phyloP scores from a whole-genome alignment of 805 yeast genomes.

The Spathaspora hagerdaliae region DNA sequence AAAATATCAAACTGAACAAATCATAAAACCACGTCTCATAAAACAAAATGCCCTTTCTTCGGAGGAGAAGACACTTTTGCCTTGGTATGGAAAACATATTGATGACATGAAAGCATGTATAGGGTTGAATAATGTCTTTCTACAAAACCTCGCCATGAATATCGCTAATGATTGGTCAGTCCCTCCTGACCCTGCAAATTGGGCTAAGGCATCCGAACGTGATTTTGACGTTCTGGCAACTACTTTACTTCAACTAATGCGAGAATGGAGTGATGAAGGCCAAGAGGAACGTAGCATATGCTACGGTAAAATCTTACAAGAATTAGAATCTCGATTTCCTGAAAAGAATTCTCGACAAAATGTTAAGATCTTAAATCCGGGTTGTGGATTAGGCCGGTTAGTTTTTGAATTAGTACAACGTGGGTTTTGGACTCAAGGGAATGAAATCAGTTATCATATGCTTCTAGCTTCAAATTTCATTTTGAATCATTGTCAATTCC shows the following conservation, averaged over 20 bases:
- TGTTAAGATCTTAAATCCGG: constrained; percentile 52
- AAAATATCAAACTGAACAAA: constrained; percentile 27
- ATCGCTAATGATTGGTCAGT: constrained; percentile 53
- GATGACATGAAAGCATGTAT: constrained; percentile 40
- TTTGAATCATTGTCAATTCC: constrained; percentile 42
- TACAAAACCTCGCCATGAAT: constrained; percentile 35
- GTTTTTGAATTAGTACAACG: constrained; percentile 50
- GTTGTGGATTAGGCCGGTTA: constrained; percentile 61
- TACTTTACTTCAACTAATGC: constrained; percentile 49
- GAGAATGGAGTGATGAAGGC: constrained; percentile 65
- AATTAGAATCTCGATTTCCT: constrained; percentile 34
- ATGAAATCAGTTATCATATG: constrained; percentile 66
- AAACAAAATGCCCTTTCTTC: constrained; percentile 26
- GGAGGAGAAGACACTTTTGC: constrained; percentile 40
- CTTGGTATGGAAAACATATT: constrained; percentile 48
- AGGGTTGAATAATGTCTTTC: constrained; percentile 41
- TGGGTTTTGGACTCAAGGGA: constrained; percentile 65
- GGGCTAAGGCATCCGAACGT: constrained; percentile 37
- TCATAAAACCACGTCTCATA: constrained; percentile 28
- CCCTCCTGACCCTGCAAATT: constrained; percentile 27
- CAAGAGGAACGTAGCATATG: constrained; percentile 37
- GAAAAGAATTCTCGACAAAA: constrained; percentile 29
- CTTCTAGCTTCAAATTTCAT: constrained; percentile 51
- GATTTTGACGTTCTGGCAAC: constrained; percentile 59
- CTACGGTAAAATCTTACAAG: constrained; percentile 35